Conservation (phyloP, 2,329 filamentous ascomycete species). For the Hymenotorrendiella dingleyae region DNA sequence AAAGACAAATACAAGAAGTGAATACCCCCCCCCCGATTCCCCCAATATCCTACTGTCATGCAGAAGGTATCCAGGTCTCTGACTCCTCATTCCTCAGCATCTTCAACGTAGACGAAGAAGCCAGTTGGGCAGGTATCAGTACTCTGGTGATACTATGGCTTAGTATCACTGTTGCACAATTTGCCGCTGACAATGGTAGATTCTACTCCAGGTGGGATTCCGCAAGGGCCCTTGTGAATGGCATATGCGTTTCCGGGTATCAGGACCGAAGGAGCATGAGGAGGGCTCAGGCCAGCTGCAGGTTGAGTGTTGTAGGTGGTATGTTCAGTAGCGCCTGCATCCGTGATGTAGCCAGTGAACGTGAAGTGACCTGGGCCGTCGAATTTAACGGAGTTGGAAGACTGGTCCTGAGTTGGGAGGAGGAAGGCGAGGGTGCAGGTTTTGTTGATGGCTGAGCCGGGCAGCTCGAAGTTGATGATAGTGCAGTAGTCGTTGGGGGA, state of each 20-base stretch:
- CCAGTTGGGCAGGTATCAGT: slow-evolving; percentile 12
- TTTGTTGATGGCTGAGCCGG: slow-evolving; percentile 9
- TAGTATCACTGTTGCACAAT: slow-evolving; percentile 13
- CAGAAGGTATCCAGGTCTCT: too few species aligned
- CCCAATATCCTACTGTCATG: too few species aligned
- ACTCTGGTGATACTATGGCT: slow-evolving; percentile 8
- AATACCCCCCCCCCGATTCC: too few species aligned
- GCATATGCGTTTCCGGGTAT: slow-evolving; percentile 13
- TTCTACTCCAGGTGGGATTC: background rate
- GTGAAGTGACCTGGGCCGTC: slow-evolving; percentile 13
- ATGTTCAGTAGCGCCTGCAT: slow-evolving; percentile 9
- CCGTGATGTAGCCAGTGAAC: slow-evolving; percentile 16
- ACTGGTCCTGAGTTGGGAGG: slow-evolving; percentile 7
- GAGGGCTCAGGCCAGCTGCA: slow-evolving; percentile 13
- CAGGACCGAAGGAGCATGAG: slow-evolving; percentile 10
- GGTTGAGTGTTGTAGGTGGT: slow-evolving; percentile 17
- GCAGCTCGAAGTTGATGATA: slow-evolving; percentile 17
- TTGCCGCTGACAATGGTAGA: slow-evolving; percentile 13
- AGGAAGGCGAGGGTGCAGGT: slow-evolving; percentile 17
- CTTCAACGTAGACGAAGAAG: too few species aligned
- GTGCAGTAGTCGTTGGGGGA: slow-evolving; percentile 17
- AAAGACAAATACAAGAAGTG: too few species aligned
- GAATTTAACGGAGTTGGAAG: slow-evolving; percentile 2
- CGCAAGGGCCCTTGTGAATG: slow-evolving; percentile 8
- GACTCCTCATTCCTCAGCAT: too few species aligned